phyloP scores from a whole-genome alignment of 1,139 yeast species.

The Candida sp. region DNA sequence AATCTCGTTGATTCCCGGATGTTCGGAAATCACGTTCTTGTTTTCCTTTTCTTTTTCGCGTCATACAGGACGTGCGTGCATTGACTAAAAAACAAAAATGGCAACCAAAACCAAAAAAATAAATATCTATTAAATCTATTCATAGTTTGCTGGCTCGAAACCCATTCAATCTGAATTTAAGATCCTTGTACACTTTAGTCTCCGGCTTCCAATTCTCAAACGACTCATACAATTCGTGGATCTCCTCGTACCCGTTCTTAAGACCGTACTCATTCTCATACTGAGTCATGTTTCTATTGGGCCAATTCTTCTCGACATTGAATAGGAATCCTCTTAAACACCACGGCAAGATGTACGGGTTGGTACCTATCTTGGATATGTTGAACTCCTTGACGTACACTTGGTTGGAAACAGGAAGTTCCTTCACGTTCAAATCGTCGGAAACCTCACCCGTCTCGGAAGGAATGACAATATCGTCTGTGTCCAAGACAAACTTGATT shows the following conservation, averaged over 20 bases:
- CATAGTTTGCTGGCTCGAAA: conserved; percentile 53
- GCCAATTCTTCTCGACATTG: conserved; percentile 64
- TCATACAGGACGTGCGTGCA: no score
- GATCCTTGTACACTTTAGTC: conserved; percentile 76
- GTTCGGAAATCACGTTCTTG: no score
- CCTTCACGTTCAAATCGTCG: conserved; percentile 11
- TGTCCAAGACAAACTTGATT: conserved; percentile 73
- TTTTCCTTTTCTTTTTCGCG: no score
- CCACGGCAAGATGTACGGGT: conserved; percentile 93
- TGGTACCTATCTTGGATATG: conserved; percentile 63
- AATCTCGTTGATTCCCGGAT: no score
- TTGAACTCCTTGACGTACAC: conserved; percentile 64
- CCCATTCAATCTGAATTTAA: conserved; percentile 85
- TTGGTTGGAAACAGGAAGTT: conserved; percentile 45
- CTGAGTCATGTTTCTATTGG: conserved; percentile 26
- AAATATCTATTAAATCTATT: background rate
- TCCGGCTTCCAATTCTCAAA: conserved; percentile 90
- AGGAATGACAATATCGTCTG: conserved; percentile 61
- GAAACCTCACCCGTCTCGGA: conserved; percentile 18
- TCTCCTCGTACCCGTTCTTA: conserved; percentile 52
- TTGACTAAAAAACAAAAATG: no score
- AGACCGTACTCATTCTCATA: conserved; percentile 21
- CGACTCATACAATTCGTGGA: conserved; percentile 63
- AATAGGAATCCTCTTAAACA: conserved; percentile 81
- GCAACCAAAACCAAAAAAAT: background rate